Evolutionary conservation across 164 flowering plant genomes (phyloP), one percentile per base, ranked within the genome.

Genomic region (Stephania japonica): DNA sequence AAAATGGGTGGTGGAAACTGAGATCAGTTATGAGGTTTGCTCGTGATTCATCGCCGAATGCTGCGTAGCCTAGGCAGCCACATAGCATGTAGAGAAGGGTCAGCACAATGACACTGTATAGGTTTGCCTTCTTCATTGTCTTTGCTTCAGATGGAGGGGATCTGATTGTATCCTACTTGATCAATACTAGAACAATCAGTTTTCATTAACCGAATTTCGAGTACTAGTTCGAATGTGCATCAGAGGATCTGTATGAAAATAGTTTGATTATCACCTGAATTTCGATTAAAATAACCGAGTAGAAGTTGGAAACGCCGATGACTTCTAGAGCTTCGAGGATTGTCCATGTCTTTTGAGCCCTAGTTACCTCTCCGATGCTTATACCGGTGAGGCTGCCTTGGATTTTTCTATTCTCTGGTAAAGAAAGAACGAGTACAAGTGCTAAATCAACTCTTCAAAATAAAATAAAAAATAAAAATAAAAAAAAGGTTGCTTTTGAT

Each of bases 61-160:
- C 89, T 0, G 92, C 92, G 47, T 89, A 89, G 26, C 90, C 92
- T 84, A 85, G 78, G 79, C 88, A 85, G n/a, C 89, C 92, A 74
- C 92, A 87, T 1, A 87, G 81, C 89, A 86, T 83, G 80, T 88
- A 87, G 82, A 88, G 86, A 23, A 69, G 10, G 0, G 92, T 88
- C 1, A 88, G 86, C 42, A 89, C 85, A 12, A 69, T 75, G 9
- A 84, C 71, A 73, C 90, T 84, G 7, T 83, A 14, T 0, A 69
- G 12, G 0, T 86, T 80, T 0, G 89, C 90, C 65, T 82, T 84
- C 81, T 83, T 89, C 89, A 89, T 87, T 24, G 89, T 89, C 73
- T 85, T 86, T 11, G 81, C 53, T 69, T 89, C 90, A 14, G 88
- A 79, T 11, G 90, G 92, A 11, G 90, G 89, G n/a, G 85, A 81